Conservation (phyloP, 2,329 filamentous ascomycete species). For the Aspergillus luchuensis region DNA sequence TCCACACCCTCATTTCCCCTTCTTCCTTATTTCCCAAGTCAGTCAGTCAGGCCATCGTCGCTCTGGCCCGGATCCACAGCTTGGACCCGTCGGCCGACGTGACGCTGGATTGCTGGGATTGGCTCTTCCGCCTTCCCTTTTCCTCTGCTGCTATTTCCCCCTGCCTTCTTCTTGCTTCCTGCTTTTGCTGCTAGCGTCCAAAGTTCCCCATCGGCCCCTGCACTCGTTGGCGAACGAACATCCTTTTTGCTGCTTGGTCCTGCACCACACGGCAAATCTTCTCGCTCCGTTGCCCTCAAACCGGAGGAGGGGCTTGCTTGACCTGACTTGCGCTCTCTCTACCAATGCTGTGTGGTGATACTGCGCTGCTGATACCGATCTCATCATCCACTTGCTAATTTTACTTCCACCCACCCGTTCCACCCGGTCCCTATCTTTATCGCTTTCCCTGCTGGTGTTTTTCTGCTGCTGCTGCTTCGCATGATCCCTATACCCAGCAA, state of each 20-base stretch:
- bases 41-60: constrained; percentile 32
- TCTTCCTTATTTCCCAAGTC: constrained; percentile 5
- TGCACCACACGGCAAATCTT: constrained; percentile 25
- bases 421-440: constrained; percentile 19
- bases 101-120: constrained; percentile 31
- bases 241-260: constrained; percentile 21
- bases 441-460: constrained; percentile 10
- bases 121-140: constrained; percentile 25
- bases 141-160: constrained; percentile 19
- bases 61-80: constrained; percentile 28
- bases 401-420: constrained; percentile 15
- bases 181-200: constrained; percentile 22
- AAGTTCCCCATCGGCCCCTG: constrained; percentile 14
- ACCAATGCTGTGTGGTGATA: neutral
- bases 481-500: constrained; percentile 17
- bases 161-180: constrained; percentile 21
- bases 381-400: constrained; percentile 17
- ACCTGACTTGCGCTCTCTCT: constrained; percentile 4
- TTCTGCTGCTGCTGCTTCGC: constrained; percentile 11
- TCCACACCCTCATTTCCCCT: neutral
- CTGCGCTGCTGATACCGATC: constrained; percentile 20
- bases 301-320: constrained; percentile 22
- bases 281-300: constrained; percentile 20
- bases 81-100: constrained; percentile 22
- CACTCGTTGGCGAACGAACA: constrained; percentile 19